Conservation (phyloP, 202 grass and related monocot species). For the Cymbopogon flexuosus region DNA sequence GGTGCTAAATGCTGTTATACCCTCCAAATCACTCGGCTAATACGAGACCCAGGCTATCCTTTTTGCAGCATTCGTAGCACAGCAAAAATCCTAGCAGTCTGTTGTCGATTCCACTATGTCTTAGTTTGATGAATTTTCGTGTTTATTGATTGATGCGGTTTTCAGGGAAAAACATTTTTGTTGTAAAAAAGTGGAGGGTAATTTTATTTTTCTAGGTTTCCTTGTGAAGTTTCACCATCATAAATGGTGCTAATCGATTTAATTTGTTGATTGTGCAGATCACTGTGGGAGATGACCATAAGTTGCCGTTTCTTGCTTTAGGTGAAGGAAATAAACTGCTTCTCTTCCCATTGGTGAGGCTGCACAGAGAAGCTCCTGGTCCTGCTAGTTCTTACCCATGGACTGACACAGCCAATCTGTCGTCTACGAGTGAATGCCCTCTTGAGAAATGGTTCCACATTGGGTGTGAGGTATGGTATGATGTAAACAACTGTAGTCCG, state of each 20-base stretch:
- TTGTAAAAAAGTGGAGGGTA: background rate
- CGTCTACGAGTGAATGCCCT: constrained; percentile 50
- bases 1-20: background rate
- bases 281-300: constrained; percentile 24
- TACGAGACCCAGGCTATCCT: background rate
- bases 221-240: background rate
- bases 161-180: background rate
- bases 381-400: constrained; percentile 48
- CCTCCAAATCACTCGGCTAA: background rate
- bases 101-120: background rate
- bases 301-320: constrained; percentile 71
- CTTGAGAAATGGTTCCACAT: constrained; percentile 84
- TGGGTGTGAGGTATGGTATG: constrained; percentile 83
- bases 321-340: constrained; percentile 72
- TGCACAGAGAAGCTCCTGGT: constrained; percentile 66
- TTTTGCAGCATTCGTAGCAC: background rate
- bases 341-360: constrained; percentile 59
- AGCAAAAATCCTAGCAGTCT: background rate
- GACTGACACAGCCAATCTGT: constrained; percentile 44
- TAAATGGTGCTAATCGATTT: background rate
- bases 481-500: background rate
- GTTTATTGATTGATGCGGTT: background rate
- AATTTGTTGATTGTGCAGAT: constrained; percentile 39
- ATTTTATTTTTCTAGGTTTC: background rate
- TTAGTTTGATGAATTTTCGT: background rate